Percentiles rank a stretch among this genome's conserved stretches.
These are phyloP conservation scores for Arachis hypogaea DNA, from an alignment of 306 rosid species.

Conservation along the genomic window DNA sequence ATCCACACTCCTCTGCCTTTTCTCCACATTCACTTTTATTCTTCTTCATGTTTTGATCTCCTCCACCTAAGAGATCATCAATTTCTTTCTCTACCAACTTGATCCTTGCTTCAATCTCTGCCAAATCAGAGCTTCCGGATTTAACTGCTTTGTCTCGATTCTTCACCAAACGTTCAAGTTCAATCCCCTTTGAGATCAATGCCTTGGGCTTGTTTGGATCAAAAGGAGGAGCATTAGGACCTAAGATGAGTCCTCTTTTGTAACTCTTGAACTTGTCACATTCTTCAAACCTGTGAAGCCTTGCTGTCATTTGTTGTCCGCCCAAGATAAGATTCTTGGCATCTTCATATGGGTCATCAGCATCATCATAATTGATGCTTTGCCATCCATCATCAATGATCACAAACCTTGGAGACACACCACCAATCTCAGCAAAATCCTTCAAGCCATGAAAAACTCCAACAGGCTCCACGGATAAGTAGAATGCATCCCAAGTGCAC, in stretches of 20 bases:
- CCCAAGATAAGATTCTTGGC: slow-evolving; percentile 65
- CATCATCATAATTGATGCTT: slow-evolving; percentile 64
- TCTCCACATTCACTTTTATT: slow-evolving; percentile 33
- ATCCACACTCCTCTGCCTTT: slow-evolving; percentile 45
- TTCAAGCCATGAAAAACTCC: slow-evolving; percentile 73
- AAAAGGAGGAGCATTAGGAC: slow-evolving; percentile 60
- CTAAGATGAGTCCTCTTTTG: slow-evolving; percentile 56
- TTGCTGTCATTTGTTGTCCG: slow-evolving; percentile 76
- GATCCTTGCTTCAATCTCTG: slow-evolving; percentile 47
- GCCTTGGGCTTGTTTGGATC: slow-evolving; percentile 60
- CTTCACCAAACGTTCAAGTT: slow-evolving; percentile 59
- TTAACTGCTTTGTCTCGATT: slow-evolving; percentile 43
- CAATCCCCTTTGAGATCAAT: slow-evolving; percentile 62
- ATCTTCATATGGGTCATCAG: slow-evolving; percentile 58
- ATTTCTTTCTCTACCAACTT: slow-evolving; percentile 54
- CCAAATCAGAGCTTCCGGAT: slow-evolving; percentile 41
- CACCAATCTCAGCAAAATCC: slow-evolving; percentile 56
- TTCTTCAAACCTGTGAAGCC: slow-evolving; percentile 73
- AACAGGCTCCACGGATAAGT: slow-evolving; percentile 66
- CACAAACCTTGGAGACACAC: slow-evolving; percentile 69
- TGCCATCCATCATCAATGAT: slow-evolving; percentile 95
- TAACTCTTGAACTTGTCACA: slow-evolving; percentile 70
- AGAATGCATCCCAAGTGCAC: slow-evolving; percentile 97
- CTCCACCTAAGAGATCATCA: slow-evolving; percentile 57
- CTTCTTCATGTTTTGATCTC: neutral